Evolutionary conservation across 176 grass and related monocot species (phyloP).

Genomic region (Eragrostis curvula): DNA sequence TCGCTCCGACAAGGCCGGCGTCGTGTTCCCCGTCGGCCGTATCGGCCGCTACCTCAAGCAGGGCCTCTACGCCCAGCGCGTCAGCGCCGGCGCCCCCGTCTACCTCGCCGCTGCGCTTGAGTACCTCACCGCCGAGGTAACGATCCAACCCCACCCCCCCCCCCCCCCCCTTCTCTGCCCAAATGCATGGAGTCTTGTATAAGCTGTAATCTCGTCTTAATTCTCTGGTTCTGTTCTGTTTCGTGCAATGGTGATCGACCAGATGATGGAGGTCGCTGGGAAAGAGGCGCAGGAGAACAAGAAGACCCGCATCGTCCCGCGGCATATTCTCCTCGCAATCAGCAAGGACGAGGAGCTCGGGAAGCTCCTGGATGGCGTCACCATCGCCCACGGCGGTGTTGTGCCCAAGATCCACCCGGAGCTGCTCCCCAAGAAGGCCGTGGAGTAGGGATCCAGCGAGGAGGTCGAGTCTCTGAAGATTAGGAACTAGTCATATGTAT

Average conservation of each 20-base stretch:
- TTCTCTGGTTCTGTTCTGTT: background rate
- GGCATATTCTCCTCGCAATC: no score
- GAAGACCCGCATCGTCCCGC: no score
- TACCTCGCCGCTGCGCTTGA: slow-evolving; percentile 78
- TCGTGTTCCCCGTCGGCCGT: slow-evolving; percentile 82
- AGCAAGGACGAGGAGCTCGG: no score
- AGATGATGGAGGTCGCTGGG: slow-evolving; percentile 67
- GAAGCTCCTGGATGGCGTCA: no score
- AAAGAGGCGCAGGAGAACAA: slow-evolving; percentile 74
- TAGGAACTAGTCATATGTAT: no score
- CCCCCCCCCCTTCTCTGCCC: background rate
- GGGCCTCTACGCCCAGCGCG: slow-evolving; percentile 65
- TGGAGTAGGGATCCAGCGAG: slow-evolving; percentile 43
- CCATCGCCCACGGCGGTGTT: no score
- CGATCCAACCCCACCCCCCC: no score
- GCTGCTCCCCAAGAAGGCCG: slow-evolving; percentile 63
- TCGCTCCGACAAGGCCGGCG: slow-evolving; percentile 68
- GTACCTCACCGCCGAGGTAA: slow-evolving; percentile 78
- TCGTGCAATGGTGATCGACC: fast-evolving
- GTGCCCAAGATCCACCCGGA: slow-evolving; percentile 67
- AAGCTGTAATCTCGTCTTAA: background rate
- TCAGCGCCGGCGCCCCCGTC: slow-evolving; percentile 70
- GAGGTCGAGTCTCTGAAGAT: slow-evolving; percentile 57
- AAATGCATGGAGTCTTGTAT: background rate
- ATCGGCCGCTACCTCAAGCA: slow-evolving; percentile 78